Evolutionary conservation across 83 land plant genomes (phyloP).

Genomic region (Picea mariana): DNA sequence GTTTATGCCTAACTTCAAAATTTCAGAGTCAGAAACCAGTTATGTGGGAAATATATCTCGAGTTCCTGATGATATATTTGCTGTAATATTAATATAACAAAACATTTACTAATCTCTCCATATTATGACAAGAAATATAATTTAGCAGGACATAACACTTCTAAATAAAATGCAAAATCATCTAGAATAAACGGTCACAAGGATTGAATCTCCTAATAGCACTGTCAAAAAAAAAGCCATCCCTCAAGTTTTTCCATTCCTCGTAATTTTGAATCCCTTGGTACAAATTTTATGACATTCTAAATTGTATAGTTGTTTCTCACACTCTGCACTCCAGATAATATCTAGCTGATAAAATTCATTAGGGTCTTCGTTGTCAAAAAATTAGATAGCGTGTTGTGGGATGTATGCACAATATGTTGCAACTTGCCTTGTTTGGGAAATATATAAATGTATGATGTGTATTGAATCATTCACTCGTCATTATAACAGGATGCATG

Average conservation of each 20-base stretch:
- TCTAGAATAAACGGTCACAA: not conserved
- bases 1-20: too few species aligned
- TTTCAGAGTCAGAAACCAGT: too few species aligned
- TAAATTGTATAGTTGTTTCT: not conserved
- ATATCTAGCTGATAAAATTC: not conserved
- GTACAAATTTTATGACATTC: not conserved
- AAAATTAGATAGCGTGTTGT: not conserved
- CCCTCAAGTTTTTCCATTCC: not conserved
- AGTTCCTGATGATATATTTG: too few species aligned
- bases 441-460: not conserved
- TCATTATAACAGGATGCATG: not conserved
- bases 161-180: too few species aligned
- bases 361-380: not conserved
- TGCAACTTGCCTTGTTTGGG: not conserved
- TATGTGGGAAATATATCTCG: too few species aligned
- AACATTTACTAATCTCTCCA: too few species aligned
- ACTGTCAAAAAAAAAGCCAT: not conserved
- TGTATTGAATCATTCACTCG: not conserved
- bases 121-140: too few species aligned
- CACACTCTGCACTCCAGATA: not conserved
- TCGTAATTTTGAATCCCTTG: not conserved
- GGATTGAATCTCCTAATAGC: not conserved
- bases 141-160: too few species aligned
- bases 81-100: too few species aligned
- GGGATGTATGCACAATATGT: not conserved